Evolutionary conservation across 2,329 filamentous ascomycete species (phyloP).

Genomic region (Diaporthe vaccinii): DNA sequence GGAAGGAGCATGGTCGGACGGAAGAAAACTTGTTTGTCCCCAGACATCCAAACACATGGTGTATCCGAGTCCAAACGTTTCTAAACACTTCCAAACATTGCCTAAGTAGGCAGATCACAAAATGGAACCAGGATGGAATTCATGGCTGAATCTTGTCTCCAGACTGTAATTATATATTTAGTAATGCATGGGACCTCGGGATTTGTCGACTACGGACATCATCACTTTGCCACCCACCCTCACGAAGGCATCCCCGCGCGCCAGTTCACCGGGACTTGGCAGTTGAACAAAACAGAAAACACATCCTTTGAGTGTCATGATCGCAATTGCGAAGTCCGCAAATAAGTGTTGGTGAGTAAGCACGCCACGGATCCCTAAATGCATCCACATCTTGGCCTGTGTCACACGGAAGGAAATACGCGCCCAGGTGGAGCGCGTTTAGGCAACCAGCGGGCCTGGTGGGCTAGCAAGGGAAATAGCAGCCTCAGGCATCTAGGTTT

Average conservation of each 20-base stretch:
- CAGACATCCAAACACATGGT: neutral
- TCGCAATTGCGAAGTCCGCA: neutral
- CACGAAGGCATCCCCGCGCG: neutral
- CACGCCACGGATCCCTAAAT: slow-evolving; percentile 16
- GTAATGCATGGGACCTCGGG: neutral
- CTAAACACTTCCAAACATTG: neutral
- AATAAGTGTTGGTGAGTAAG: neutral
- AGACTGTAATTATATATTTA: neutral
- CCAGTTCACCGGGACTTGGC: slow-evolving; percentile 7
- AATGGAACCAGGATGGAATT: neutral
- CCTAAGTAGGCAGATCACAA: neutral
- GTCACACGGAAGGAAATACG: no score
- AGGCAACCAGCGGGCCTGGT: no score
- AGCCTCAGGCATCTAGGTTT: no score
- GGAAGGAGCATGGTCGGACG: neutral
- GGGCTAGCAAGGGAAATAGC: no score
- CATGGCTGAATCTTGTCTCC: neutral
- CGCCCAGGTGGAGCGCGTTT: no score
- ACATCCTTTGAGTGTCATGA: neutral
- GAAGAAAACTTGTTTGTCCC: neutral
- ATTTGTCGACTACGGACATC: neutral
- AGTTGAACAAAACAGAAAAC: neutral
- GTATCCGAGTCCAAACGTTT: slow-evolving; percentile 1
- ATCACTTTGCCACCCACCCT: neutral
- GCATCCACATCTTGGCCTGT: neutral